A percentile compares a stretch with the other conserved stretches of the same genome.
These are phyloP conservation scores for Piromyces sp. DNA, from an alignment of 192 early-diverging fungal genomes.

Conservation along the genomic window DNA sequence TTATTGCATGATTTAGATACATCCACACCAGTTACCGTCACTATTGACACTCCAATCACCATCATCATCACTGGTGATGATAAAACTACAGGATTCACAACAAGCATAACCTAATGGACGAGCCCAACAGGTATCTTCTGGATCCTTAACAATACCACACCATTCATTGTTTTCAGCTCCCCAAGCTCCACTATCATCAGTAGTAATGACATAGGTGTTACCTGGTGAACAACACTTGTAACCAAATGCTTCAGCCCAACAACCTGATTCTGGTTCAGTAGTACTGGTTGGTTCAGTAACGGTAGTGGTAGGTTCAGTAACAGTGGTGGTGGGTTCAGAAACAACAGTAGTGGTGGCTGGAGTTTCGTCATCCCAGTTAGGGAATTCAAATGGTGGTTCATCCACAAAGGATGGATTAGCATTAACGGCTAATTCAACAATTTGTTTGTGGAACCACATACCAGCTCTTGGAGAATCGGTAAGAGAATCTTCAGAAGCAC, in stretches of 20 bases:
- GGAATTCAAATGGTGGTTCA: background rate
- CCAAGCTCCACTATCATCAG: no score
- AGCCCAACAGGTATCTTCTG: no score
- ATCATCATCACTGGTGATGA: no score
- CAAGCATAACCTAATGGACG: no score
- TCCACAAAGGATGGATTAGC: background rate
- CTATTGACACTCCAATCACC: no score
- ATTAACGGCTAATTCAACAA: background rate
- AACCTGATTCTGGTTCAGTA: background rate
- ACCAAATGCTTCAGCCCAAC: background rate
- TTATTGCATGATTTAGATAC: no score
- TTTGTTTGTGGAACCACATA: background rate
- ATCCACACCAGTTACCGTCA: no score
- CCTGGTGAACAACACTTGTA: background rate
- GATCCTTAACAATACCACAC: no score
- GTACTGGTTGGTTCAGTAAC: background rate
- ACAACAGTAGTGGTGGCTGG: background rate
- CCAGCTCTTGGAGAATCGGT: background rate
- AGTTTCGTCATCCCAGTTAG: background rate
- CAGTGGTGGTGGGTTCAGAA: background rate
- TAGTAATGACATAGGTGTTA: no score
- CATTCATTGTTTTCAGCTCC: no score
- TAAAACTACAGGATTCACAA: no score
- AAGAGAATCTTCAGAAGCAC: background rate
- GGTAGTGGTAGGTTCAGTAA: background rate